Evolutionary conservation across 78 protist species (phyloP), one percentile per base, ranked within the genome.

Genomic region (Diacronema lutheri): DNA sequence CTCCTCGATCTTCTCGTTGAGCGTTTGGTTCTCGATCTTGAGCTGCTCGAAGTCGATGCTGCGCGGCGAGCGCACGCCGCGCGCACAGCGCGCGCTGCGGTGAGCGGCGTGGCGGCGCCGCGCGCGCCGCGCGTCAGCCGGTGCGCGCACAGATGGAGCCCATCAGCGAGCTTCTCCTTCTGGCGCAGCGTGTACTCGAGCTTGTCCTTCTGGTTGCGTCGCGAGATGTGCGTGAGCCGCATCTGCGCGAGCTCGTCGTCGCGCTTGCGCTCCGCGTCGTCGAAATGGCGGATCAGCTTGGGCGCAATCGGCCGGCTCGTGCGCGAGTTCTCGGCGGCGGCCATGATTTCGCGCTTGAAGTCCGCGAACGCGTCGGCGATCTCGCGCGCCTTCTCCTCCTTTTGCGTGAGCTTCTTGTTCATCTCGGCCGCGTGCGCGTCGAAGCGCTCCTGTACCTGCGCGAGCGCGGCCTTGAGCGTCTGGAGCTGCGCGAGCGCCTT

Each of bases 31-130:
- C 87, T 95, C 97, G 38, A 95, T 93, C 88, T 93, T 93, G 50
- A 93, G 86, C 88, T 95, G 97, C 88, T 95, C 97, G 77, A 93
- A 95, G 82, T 95, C 97, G 68, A 95, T 95, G n/a, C 91, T n/a
- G n/a, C n/a, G n/a, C n/a, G n/a, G n/a, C n/a, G n/a, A n/a, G n/a
- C n/a, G n/a, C n/a, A n/a, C n/a, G n/a, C n/a, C n/a, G n/a, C n/a
- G 86, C 56, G 58, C 58, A 12, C 7, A 55, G 12, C 25, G 7
- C 25, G 7, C 12, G 58, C 25, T 55, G 58, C 12, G 12, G 58
- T 55, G 58, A 55, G 58, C 12, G 58, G 58, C 12, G 58, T 14
- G 58, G 58, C 58, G 58, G 25, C n/a, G n/a, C n/a, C n/a, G n/a
- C n/a, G n/a, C n/a, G n/a, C n/a, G n/a, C n/a, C n/a, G n/a, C n/a